A percentile compares a stretch with the other conserved stretches of the same genome.
Conservation (phyloP, 495 filamentous ascomycete genomes). For the Hypoxylon fuscum region DNA sequence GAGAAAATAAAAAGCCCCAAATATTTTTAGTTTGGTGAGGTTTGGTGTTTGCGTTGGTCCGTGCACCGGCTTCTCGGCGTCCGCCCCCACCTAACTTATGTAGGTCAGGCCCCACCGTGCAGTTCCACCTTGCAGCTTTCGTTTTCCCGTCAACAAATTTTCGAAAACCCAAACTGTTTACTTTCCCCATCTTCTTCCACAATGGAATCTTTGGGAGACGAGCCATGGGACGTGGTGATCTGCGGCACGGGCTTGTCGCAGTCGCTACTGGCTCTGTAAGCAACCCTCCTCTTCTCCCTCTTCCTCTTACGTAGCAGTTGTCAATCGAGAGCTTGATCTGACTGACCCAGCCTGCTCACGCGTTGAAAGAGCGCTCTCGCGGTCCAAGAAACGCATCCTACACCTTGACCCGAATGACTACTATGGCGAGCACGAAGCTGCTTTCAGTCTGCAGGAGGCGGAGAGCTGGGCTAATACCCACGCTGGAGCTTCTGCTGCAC, state of each 20-base stretch:
- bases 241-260: constrained; percentile 88
- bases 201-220: constrained; percentile 85
- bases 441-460: constrained; percentile 85
- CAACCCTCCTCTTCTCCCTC: constrained; percentile 21
- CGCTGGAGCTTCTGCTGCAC: constrained; percentile 6
- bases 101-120: constrained; percentile 10
- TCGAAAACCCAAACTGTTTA: constrained; percentile 30
- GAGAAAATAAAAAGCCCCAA: constrained; percentile 16
- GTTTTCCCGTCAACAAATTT: constrained; percentile 50
- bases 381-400: constrained; percentile 89
- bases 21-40: too few relatives aligned
- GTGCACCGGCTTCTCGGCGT: constrained; percentile 14
- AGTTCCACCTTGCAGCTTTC: constrained; percentile 37
- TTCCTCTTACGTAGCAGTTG: constrained; percentile 8
- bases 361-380: constrained; percentile 81
- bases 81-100: too few relatives aligned
- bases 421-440: constrained; percentile 88
- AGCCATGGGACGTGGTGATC: constrained; percentile 91
- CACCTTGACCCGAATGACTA: constrained; percentile 88
- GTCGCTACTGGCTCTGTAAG: constrained; percentile 93
- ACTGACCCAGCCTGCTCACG: constrained; percentile 67
- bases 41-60: constrained; percentile 14
- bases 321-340: constrained; percentile 58
- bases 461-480: constrained; percentile 69
- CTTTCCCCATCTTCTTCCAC: constrained; percentile 31